These are phyloP conservation scores for Ceratocystis destructans DNA, from an alignment of 2,329 filamentous ascomycete species.

Conservation along the genomic window DNA sequence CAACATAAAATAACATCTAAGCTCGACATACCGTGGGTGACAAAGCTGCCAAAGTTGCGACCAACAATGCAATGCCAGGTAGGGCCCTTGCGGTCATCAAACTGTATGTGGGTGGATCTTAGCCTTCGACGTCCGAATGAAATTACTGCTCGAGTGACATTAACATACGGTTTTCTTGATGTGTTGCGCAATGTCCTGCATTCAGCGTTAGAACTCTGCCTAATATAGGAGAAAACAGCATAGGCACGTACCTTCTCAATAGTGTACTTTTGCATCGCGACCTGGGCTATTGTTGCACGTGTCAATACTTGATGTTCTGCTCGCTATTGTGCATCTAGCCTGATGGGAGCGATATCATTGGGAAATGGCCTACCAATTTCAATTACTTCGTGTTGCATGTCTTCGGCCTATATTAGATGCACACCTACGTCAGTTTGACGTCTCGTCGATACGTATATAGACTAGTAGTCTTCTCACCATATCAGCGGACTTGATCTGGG, in stretches of 20 bases:
- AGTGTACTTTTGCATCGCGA: conserved; percentile 49
- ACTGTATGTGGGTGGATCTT: conserved; percentile 39
- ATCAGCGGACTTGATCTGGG: conserved; percentile 93
- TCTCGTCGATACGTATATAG: not conserved
- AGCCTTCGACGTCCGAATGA: not conserved
- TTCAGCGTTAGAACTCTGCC: not conserved
- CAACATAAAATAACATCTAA: not conserved
- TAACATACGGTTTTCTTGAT: conserved; percentile 75
- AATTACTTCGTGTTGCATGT: conserved; percentile 92
- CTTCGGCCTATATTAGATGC: conserved; percentile 55
- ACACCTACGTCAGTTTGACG: not conserved
- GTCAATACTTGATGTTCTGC: not conserved
- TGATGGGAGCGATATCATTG: not conserved
- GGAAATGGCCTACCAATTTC: conserved; percentile 65
- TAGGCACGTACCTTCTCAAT: conserved; percentile 42
- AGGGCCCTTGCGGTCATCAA: conserved; percentile 89
- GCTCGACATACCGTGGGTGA: conserved; percentile 67
- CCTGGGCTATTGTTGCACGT: conserved; percentile 36
- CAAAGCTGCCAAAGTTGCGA: conserved; percentile 96
- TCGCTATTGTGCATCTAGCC: not conserved
- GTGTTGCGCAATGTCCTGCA: conserved; percentile 81
- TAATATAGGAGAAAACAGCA: not conserved
- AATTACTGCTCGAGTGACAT: not conserved
- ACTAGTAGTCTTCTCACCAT: conserved; percentile 53
- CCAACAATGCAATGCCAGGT: conserved; percentile 99